phyloP scores from a whole-genome alignment of 2,329 filamentous ascomycete genomes.

The Alternaria sp. region DNA sequence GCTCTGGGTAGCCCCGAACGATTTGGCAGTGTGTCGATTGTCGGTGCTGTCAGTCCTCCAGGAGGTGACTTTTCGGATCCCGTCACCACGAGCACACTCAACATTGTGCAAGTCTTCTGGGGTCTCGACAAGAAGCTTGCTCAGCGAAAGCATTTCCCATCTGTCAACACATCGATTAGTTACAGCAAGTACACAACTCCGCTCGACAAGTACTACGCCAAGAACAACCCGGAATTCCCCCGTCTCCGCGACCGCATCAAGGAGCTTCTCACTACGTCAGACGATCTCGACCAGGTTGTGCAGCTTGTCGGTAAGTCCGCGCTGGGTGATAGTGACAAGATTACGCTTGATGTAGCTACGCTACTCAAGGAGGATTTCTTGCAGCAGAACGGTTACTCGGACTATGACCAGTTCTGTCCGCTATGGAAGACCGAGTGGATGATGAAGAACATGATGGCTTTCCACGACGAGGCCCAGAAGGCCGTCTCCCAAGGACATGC shows the following conservation, averaged over 20 bases:
- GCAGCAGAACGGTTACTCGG: constrained; percentile 98
- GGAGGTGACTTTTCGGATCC: constrained; percentile 99
- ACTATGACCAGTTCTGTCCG: constrained; percentile 99
- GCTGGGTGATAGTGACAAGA: constrained; percentile 96
- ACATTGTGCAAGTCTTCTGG: constrained; percentile 99
- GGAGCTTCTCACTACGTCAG: constrained; percentile 90
- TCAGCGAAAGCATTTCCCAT: constrained; percentile 98
- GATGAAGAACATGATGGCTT: constrained; percentile 99
- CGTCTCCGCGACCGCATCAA: constrained; percentile 90
- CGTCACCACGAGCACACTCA: constrained; percentile 88
- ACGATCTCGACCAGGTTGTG: constrained; percentile 97
- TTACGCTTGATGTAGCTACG: constrained; percentile 89
- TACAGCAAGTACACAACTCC: constrained; percentile 96
- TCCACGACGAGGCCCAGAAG: constrained; percentile 97
- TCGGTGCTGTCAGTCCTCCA: constrained; percentile 94
- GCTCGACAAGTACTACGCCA: constrained; percentile 92
- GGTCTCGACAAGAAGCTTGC: constrained; percentile 99
- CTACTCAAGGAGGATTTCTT: constrained; percentile 98
- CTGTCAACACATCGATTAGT: constrained; percentile 91
- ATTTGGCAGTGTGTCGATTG: constrained; percentile 92
- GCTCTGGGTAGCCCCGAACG: constrained; percentile 88
- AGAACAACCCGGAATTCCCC: constrained; percentile 93
- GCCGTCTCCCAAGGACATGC: constrained; percentile 86
- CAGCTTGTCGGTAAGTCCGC: constrained; percentile 98
- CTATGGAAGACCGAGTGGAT: constrained; percentile 99